Percentiles rank a stretch among this genome's conserved stretches.
Conservation (phyloP, 1,139 yeast species). For the Geotrichum aggregatum region DNA sequence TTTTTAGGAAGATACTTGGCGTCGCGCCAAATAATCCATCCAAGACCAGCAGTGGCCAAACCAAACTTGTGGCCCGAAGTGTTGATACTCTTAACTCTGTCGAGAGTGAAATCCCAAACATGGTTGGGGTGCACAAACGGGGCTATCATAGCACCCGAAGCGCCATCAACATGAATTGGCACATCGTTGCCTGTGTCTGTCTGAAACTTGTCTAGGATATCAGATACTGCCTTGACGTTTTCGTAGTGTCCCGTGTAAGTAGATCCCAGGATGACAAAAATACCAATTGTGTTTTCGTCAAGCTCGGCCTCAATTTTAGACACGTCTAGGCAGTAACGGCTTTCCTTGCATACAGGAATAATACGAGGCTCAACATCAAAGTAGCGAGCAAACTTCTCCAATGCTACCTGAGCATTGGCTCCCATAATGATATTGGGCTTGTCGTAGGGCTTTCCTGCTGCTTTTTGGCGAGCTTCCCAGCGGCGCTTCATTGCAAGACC, state of each 20-base stretch:
- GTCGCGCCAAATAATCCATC: slow-evolving; percentile 87
- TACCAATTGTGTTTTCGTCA: slow-evolving; percentile 71
- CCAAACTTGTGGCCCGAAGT: slow-evolving; percentile 96
- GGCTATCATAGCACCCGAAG: slow-evolving; percentile 84
- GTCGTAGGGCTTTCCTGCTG: slow-evolving; percentile 54
- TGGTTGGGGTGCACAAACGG: slow-evolving; percentile 74
- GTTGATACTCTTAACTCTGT: slow-evolving; percentile 78
- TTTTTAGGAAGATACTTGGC: slow-evolving; percentile 59
- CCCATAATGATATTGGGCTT: slow-evolving; percentile 91
- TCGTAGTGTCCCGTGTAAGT: slow-evolving; percentile 93
- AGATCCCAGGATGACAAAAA: slow-evolving; percentile 82
- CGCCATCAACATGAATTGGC: slow-evolving; percentile 92
- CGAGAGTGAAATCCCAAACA: slow-evolving; percentile 76
- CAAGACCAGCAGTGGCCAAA: slow-evolving; percentile 81
- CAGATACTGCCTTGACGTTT: slow-evolving; percentile 58
- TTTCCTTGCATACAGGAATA: slow-evolving; percentile 57
- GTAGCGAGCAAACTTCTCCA: slow-evolving; percentile 89
- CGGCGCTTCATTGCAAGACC: slow-evolving; percentile 87
- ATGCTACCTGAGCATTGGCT: slow-evolving; percentile 89
- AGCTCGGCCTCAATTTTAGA: slow-evolving; percentile 16
- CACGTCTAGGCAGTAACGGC: slow-evolving; percentile 48
- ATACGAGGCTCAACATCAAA: slow-evolving; percentile 86
- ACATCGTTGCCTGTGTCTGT: slow-evolving; percentile 61
- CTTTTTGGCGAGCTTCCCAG: slow-evolving; percentile 70
- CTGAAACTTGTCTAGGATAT: slow-evolving; percentile 63